A percentile compares a stretch with the other conserved stretches of the same genome.
Conservation (phyloP, 805 yeast species). For the Suhomyces tanzawaensis region DNA sequence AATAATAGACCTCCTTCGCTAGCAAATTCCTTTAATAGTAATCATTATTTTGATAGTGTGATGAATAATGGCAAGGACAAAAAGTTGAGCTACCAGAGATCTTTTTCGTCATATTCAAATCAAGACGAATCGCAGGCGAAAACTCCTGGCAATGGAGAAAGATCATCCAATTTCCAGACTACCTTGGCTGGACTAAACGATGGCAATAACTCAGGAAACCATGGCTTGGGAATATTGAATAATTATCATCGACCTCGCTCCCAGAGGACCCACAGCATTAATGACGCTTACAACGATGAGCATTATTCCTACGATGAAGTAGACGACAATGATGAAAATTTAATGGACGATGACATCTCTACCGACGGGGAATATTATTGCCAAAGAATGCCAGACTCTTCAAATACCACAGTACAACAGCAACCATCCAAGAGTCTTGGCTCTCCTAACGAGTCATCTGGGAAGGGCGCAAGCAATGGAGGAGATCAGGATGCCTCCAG, state of each 20-base stretch:
- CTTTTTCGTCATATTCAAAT: slow-evolving; percentile 13
- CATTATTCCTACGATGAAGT: slow-evolving; percentile 24
- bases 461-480: not conserved
- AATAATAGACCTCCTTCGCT: slow-evolving; percentile 20
- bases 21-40: slow-evolving; percentile 21
- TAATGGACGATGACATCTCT: slow-evolving; percentile 27
- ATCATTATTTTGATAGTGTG: slow-evolving; percentile 22
- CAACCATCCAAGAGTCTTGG: not conserved
- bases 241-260: slow-evolving; percentile 1
- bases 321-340: slow-evolving; percentile 18
- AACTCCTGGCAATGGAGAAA: not conserved
- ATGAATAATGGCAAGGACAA: slow-evolving; percentile 12
- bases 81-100: slow-evolving; percentile 10
- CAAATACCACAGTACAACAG: slow-evolving; percentile 4
- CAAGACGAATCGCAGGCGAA: slow-evolving; percentile 8
- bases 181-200: slow-evolving; percentile 2
- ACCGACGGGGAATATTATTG: slow-evolving; percentile 27
- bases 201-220: slow-evolving; percentile 1
- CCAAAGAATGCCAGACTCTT: not conserved
- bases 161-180: slow-evolving; percentile 2
- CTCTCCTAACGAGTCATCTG: not conserved
- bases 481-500: not conserved
- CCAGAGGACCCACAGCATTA: slow-evolving; percentile 16
- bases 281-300: slow-evolving; percentile 26
- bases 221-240: slow-evolving; percentile 15